Conservation (phyloP, 129 eudicot species). For the Helichrysum umbraculigerum region DNA sequence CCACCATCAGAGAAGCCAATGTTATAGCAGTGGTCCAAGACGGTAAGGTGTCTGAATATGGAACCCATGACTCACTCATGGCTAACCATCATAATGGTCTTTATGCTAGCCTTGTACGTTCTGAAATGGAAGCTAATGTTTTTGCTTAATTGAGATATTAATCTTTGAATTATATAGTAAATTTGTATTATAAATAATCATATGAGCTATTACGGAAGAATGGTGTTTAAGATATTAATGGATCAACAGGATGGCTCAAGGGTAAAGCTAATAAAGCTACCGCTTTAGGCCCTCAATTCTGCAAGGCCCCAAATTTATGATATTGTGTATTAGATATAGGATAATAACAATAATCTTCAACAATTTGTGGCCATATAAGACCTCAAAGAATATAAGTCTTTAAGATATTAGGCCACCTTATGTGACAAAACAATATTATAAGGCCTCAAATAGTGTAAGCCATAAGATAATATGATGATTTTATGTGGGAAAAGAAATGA, state of each 20-base stretch:
- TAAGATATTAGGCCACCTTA: no score
- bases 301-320: no score
- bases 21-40: slow-evolving; percentile 68
- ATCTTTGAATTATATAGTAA: background rate
- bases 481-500: no score
- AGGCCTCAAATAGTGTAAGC: no score
- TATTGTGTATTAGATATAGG: no score
- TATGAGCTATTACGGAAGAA: background rate
- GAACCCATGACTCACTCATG: slow-evolving; percentile 71
- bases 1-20: slow-evolving; percentile 71
- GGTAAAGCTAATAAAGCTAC: no score
- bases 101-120: slow-evolving; percentile 61
- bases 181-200: slow-evolving; percentile 25
- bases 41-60: slow-evolving; percentile 68
- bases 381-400: no score
- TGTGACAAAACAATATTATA: no score
- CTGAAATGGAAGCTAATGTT: slow-evolving; percentile 77
- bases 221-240: background rate
- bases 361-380: no score
- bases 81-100: slow-evolving; percentile 60
- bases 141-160: slow-evolving; percentile 43
- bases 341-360: no score
- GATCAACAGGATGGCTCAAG: background rate
- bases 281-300: no score
- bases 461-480: no score